Base-by-base conservation (phyloP, 345 rosid species). In the Diplotaxis tenuifolia region DNA sequence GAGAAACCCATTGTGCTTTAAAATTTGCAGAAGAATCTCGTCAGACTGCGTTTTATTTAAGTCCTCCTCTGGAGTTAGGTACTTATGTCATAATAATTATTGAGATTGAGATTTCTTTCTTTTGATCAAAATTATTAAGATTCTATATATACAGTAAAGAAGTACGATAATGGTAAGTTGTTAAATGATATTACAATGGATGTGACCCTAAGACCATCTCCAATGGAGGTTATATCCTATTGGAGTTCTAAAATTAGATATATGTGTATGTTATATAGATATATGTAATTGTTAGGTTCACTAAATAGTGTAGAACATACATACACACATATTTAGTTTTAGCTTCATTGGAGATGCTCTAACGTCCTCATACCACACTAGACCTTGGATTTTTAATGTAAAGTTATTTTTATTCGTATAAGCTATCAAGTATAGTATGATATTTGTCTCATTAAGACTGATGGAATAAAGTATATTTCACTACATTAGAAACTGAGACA, bases 21-120 rank as follows among this genome's bases (percentile, higher is more conserved):
- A 47, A 66, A 27, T 40, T 74, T 73, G 53, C 60, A 57, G 72
- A 57, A 66, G 71, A 74, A 66, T 66, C 71, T 73, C 49, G 65
- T 57, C 66, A 65, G 60, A 36, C 34, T 73, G 70, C 23, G 25
- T 38, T 34, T 49, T 32, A 31, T 15, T 57, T n/a, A 57, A 34
- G 12, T 32, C 7, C 7, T 34, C 49, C 52, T 62, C 53, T 14
- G 31, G 62, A 52, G 40, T 15, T 28, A 45, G 29, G 57, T 73
- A 22, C 23, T 73, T 40, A 12, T 31, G 32, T 61, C 16, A 12
- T 40, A 12, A 36, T 38, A 38, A 38, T 3, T 11, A 38, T 38
- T 49, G n/a, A n/a, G n/a, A n/a, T n/a, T n/a, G n/a, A n/a, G n/a
- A n/a, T n/a, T n/a, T n/a, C n/a, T n/a, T n/a, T n/a, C n/a, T n/a